A percentile compares a stretch with the other conserved stretches of the same genome.
These are phyloP conservation scores for Phaeodactylum tricornutum DNA, from an alignment of 108 stramenopile genomes.

Conservation along the genomic window DNA sequence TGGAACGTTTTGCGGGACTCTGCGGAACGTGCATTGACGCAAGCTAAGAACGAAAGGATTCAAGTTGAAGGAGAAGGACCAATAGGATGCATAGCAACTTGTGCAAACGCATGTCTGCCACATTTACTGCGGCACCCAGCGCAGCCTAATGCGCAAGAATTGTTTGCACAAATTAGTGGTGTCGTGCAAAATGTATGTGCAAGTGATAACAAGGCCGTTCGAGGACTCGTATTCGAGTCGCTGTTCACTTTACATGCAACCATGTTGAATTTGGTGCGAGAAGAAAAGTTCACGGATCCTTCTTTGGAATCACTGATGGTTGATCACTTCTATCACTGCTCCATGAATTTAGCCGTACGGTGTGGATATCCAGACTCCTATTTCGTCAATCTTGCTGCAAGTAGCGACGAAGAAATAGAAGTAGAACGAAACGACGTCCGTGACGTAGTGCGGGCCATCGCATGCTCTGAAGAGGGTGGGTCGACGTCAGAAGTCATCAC, in stretches of 20 bases:
- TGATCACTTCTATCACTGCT: conserved; percentile 22
- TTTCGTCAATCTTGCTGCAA: conserved; percentile 37
- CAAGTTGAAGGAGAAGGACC: conserved; percentile 40
- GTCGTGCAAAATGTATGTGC: conserved; percentile 41
- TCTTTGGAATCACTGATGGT: conserved; percentile 16
- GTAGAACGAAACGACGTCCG: conserved; percentile 73
- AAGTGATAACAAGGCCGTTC: conserved; percentile 27
- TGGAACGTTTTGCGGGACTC: conserved; percentile 25
- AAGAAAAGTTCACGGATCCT: not conserved
- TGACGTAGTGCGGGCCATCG: conserved; percentile 59
- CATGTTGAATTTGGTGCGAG: conserved; percentile 15
- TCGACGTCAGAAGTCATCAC: not conserved
- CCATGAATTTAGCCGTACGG: conserved; percentile 36
- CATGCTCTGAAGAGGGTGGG: conserved; percentile 9
- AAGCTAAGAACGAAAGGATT: conserved; percentile 9
- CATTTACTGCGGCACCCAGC: conserved; percentile 20
- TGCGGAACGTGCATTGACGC: conserved; percentile 7
- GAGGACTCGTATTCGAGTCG: conserved; percentile 57
- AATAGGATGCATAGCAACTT: conserved; percentile 38
- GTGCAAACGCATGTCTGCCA: conserved; percentile 53
- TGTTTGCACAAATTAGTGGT: conserved; percentile 24
- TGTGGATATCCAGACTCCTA: conserved; percentile 67
- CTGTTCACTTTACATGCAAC: conserved; percentile 44
- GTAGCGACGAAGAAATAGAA: conserved; percentile 77
- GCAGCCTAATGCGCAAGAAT: conserved; percentile 16